Evolutionary conservation across 2,329 filamentous ascomycete genomes (phyloP).

Genomic region (Cercospora sp.): DNA sequence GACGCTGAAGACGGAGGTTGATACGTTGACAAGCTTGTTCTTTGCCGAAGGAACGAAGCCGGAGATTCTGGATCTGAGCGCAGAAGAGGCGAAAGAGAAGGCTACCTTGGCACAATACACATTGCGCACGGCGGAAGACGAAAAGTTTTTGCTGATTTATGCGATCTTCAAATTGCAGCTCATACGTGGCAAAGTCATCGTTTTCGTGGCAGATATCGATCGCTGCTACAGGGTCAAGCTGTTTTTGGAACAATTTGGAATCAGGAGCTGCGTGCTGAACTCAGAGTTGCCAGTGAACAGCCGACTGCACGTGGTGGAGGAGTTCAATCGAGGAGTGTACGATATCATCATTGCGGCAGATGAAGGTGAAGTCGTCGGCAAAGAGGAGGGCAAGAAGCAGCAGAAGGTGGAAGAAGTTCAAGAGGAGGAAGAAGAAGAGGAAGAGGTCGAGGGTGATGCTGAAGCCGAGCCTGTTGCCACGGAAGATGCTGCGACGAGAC

Average conservation of each 20-base stretch:
- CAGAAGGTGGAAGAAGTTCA: conserved; percentile 33
- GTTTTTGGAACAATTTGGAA: conserved; percentile 95
- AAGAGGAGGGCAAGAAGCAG: conserved; percentile 51
- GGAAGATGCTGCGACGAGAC: conserved; percentile 34
- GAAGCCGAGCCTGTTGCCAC: conserved; percentile 31
- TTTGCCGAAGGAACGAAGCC: conserved; percentile 62
- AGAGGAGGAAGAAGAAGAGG: conserved; percentile 36
- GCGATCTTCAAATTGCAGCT: conserved; percentile 94
- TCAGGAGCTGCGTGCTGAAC: conserved; percentile 89
- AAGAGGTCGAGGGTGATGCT: conserved; percentile 25
- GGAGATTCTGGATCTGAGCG: conserved; percentile 76
- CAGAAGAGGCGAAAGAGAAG: conserved; percentile 58
- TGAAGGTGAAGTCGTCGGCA: conserved; percentile 79
- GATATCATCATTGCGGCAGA: conserved; percentile 97
- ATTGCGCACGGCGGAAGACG: conserved; percentile 91
- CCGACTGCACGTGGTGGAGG: conserved; percentile 88
- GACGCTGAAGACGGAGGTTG: conserved; percentile 83
- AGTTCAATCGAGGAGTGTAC: conserved; percentile 96
- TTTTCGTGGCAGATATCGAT: conserved; percentile 85
- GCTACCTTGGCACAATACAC: conserved; percentile 82
- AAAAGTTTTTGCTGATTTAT: conserved; percentile 91
- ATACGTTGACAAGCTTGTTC: conserved; percentile 81
- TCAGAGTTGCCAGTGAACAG: conserved; percentile 92
- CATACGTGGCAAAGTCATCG: conserved; percentile 86
- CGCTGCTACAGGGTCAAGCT: conserved; percentile 88